Conservation (phyloP, 768 basidiomycete species). For the Mycena haematopus region DNA sequence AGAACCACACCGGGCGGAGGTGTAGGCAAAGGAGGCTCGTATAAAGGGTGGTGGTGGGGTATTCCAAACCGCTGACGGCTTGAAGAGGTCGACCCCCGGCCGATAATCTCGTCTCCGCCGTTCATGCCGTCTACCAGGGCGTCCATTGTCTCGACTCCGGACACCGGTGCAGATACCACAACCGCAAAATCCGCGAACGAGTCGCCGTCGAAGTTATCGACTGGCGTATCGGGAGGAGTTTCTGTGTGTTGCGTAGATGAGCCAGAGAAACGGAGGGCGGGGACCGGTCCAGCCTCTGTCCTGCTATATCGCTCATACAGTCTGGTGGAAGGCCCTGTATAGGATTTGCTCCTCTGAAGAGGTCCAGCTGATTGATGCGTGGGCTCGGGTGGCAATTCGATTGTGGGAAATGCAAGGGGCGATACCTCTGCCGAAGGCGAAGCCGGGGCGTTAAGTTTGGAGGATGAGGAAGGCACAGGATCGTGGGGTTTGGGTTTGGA, state of each 20-base stretch:
- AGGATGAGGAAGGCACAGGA: slow-evolving; percentile 32
- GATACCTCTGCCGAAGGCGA: slow-evolving; percentile 35
- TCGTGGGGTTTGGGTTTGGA: slow-evolving; percentile 39
- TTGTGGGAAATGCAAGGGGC: slow-evolving; percentile 50
- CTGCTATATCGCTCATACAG: slow-evolving; percentile 40
- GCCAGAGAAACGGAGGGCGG: slow-evolving; percentile 67
- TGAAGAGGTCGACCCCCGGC: slow-evolving; percentile 46
- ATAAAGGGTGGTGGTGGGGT: slow-evolving; percentile 72
- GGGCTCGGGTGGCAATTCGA: slow-evolving; percentile 41
- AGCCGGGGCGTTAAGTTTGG: slow-evolving; percentile 33
- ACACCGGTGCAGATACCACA: slow-evolving; percentile 75
- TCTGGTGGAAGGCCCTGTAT: slow-evolving; percentile 62
- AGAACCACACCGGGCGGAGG: slow-evolving; percentile 83
- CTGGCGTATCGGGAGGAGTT: slow-evolving; percentile 75
- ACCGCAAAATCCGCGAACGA: slow-evolving; percentile 64
- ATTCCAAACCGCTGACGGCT: slow-evolving; percentile 62
- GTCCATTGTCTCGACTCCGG: slow-evolving; percentile 88
- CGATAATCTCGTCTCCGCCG: slow-evolving; percentile 64
- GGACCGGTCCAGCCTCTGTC: slow-evolving; percentile 49
- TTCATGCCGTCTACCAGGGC: slow-evolving; percentile 92
- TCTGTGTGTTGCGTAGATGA: slow-evolving; percentile 74
- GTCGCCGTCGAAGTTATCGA: slow-evolving; percentile 48
- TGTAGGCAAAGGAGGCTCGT: slow-evolving; percentile 82
- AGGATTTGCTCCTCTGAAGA: slow-evolving; percentile 56
- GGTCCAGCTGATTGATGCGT: slow-evolving; percentile 34